phyloP scores from a whole-genome alignment of 1,284 basidiomycete genomes.

The Apiotrichum veenhuisii region DNA sequence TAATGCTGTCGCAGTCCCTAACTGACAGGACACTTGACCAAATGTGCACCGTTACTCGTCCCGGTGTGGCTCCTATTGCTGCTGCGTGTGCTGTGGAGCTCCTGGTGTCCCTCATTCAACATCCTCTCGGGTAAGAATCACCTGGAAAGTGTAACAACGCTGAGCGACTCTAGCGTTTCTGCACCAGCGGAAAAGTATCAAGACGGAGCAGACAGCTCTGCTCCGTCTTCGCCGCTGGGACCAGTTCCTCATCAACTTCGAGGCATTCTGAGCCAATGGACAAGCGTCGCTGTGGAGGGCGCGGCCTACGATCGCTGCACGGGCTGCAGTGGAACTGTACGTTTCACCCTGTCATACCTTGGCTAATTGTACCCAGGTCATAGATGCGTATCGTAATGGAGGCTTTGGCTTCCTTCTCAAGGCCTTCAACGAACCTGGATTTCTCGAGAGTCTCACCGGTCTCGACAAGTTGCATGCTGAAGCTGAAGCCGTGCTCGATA shows the following conservation, averaged over 20 bases:
- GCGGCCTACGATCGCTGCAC: slow-evolving; percentile 85
- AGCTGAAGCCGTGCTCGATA: slow-evolving; percentile 47
- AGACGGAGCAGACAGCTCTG: neutral
- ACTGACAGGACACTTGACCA: slow-evolving; percentile 94
- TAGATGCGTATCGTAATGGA: slow-evolving; percentile 67
- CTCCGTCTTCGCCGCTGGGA: slow-evolving; percentile 64
- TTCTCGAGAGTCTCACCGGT: slow-evolving; percentile 77
- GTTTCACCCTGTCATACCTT: slow-evolving; percentile 28
- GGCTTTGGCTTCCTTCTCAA: slow-evolving; percentile 75
- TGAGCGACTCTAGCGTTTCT: slow-evolving; percentile 53
- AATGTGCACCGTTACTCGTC: slow-evolving; percentile 99
- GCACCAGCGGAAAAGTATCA: slow-evolving; percentile 56
- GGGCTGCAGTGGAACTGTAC: slow-evolving; percentile 75
- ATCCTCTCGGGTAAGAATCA: slow-evolving; percentile 69
- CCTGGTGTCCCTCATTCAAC: slow-evolving; percentile 82
- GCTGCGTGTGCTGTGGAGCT: slow-evolving; percentile 88
- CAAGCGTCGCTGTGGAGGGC: slow-evolving; percentile 75
- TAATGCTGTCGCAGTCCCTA: slow-evolving; percentile 61
- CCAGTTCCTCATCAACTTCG: slow-evolving; percentile 90
- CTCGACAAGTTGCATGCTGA: slow-evolving; percentile 78
- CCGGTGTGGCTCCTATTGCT: slow-evolving; percentile 89
- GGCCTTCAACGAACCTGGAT: slow-evolving; percentile 81
- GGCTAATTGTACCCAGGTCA: slow-evolving; percentile 55
- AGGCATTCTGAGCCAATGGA: slow-evolving; percentile 82
- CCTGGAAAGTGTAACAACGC: neutral